phyloP scores from a whole-genome alignment of 176 grass and related monocot genomes.

The Coix lacrymajobi region DNA sequence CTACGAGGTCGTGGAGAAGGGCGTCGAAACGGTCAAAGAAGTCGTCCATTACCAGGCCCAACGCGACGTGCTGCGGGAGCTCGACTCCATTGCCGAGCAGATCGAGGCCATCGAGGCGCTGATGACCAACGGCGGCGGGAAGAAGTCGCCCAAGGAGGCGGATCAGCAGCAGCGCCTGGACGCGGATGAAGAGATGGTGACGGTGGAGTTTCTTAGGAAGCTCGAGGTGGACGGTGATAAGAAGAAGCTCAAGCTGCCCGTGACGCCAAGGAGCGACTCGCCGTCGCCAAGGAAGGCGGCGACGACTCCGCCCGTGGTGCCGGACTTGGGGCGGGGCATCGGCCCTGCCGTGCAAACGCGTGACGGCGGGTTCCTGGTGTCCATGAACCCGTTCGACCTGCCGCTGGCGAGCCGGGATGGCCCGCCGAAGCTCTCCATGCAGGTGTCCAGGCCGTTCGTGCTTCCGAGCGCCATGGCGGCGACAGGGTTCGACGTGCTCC shows the following conservation, averaged over 20 bases:
- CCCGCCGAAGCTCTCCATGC: slow-evolving; percentile 65
- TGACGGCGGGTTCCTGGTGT: slow-evolving; percentile 76
- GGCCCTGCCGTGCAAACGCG: slow-evolving; percentile 62
- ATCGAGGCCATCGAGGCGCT: slow-evolving; percentile 64
- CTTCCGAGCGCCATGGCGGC: slow-evolving; percentile 41
- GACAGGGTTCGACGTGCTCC: slow-evolving; percentile 71
- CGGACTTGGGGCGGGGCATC: slow-evolving; percentile 60
- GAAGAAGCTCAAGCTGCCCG: slow-evolving; percentile 31
- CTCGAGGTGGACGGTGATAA: slow-evolving; percentile 48
- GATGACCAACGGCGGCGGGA: slow-evolving; percentile 28
- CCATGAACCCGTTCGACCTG: slow-evolving; percentile 73
- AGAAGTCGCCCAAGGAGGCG: slow-evolving; percentile 17
- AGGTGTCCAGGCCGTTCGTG: slow-evolving; percentile 66
- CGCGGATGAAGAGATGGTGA: slow-evolving; percentile 57
- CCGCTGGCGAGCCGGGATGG: slow-evolving; percentile 39
- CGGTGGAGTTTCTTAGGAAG: slow-evolving; percentile 68
- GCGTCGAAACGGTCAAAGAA: slow-evolving; percentile 78
- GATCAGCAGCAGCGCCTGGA: slow-evolving; percentile 36
- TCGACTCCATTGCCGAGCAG: slow-evolving; percentile 72
- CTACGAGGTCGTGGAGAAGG: slow-evolving; percentile 78
- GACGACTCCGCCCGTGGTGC: slow-evolving; percentile 15
- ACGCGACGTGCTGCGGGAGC: slow-evolving; percentile 52
- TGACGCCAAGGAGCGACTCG: slow-evolving; percentile 37
- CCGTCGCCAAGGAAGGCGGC: not conserved
- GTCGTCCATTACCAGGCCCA: slow-evolving; percentile 59